Percentiles rank a stretch among this genome's conserved stretches.
Evolutionary conservation across 164 flowering plant species (phyloP).

Genomic region (Tinospora cordifolia): DNA sequence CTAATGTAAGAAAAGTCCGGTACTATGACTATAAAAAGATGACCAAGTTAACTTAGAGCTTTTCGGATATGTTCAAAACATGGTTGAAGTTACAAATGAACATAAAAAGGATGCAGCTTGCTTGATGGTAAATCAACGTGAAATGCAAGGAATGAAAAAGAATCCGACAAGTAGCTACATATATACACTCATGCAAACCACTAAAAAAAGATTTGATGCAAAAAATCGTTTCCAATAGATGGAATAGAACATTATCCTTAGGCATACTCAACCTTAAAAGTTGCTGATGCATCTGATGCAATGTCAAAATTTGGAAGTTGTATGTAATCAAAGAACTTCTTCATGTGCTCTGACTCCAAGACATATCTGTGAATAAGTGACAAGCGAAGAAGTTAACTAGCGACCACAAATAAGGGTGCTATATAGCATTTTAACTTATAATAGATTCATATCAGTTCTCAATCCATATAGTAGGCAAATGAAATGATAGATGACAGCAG

Average conservation of each 20-base stretch:
- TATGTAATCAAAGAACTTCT: conserved; percentile 80
- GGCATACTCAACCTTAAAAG: conserved; percentile 66
- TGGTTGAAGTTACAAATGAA: neutral
- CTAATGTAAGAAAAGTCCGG: neutral
- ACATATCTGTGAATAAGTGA: conserved; percentile 50
- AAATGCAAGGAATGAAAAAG: too few species aligned
- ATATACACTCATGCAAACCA: too few species aligned
- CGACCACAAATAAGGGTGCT: neutral
- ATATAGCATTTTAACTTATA: too few species aligned
- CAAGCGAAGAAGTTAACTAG: neutral
- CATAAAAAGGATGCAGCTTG: neutral
- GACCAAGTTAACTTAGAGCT: neutral
- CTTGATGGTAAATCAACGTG: too few species aligned
- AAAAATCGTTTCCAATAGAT: too few species aligned
- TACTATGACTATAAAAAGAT: neutral
- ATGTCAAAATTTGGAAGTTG: conserved; percentile 92
- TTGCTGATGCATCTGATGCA: conserved; percentile 90
- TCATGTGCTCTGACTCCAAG: conserved; percentile 71
- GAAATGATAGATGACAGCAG: too few species aligned
- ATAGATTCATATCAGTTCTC: too few species aligned
- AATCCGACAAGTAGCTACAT: too few species aligned
- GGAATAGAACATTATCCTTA: too few species aligned
- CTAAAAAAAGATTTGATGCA: too few species aligned
- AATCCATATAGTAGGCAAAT: too few species aligned
- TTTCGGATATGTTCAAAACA: neutral